Percentiles rank a stretch among this genome's conserved stretches.
Conservation (phyloP, 2,329 filamentous ascomycete species). For the Stagonosporopsis chrysanthemi region DNA sequence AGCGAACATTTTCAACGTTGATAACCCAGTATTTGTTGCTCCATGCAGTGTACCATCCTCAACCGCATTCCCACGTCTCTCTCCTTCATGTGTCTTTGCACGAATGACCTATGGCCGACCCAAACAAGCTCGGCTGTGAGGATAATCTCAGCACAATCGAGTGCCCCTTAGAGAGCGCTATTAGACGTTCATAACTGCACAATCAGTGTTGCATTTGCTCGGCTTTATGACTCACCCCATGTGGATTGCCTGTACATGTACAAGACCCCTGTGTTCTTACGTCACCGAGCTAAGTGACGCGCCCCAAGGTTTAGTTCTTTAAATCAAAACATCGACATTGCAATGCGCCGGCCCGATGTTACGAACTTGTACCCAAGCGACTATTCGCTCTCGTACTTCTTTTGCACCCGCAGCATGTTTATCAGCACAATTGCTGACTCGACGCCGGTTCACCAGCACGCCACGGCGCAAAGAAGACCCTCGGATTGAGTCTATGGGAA, state of each 20-base stretch:
- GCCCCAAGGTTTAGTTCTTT: conserved; percentile 5
- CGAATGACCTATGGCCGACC: not conserved
- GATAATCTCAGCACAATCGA: not conserved
- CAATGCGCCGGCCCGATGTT: conserved; percentile 42
- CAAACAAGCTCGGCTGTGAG: not conserved
- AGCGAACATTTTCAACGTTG: conserved; percentile 4
- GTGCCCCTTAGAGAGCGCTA: not conserved
- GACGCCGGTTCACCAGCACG: conserved; percentile 35
- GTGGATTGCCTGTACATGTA: conserved; percentile 2
- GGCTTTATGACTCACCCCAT: not conserved
- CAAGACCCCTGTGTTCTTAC: conserved; percentile 28
- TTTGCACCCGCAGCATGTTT: not conserved
- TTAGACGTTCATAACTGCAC: not conserved
- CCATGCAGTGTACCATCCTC: not conserved
- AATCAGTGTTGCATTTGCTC: too few species aligned
- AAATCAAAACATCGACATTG: conserved; percentile 21
- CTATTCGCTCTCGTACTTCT: conserved; percentile 29
- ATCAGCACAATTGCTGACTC: conserved; percentile 4
- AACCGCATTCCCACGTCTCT: not conserved
- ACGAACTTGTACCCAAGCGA: conserved; percentile 37
- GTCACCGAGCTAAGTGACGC: conserved; percentile 29
- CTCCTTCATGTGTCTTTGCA: not conserved
- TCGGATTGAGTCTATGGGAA: conserved; percentile 60
- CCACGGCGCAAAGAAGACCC: conserved; percentile 52
- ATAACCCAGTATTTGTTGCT: not conserved